These are phyloP conservation scores for Musa balbisiana DNA, from an alignment of 202 grass and related monocot species.

Conservation along the genomic window DNA sequence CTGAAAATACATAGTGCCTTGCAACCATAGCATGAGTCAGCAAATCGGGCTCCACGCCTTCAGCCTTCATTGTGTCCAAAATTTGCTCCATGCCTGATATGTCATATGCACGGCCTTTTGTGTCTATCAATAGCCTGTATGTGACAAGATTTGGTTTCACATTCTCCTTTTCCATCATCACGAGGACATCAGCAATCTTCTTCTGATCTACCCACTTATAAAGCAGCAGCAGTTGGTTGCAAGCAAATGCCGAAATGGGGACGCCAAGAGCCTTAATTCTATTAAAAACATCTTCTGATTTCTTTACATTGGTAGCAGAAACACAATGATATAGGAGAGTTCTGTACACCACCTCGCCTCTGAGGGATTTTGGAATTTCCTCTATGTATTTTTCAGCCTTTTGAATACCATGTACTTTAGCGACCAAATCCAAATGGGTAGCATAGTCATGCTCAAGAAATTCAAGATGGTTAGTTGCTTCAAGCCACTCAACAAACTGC, in stretches of 20 bases:
- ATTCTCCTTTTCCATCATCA: conserved; percentile 74
- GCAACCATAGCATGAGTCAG: conserved; percentile 41
- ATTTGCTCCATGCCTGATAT: conserved; percentile 63
- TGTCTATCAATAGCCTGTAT: conserved; percentile 68
- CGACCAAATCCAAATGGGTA: conserved; percentile 48
- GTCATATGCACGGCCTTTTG: conserved; percentile 48
- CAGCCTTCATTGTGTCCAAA: conserved; percentile 46
- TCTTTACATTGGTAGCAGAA: conserved; percentile 36
- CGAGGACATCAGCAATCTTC: conserved; percentile 77
- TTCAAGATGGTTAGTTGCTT: conserved; percentile 50
- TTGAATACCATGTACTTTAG: conserved; percentile 53
- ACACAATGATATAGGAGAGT: conserved; percentile 69
- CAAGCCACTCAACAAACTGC: conserved; percentile 71
- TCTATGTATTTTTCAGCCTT: conserved; percentile 55
- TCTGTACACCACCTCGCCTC: conserved; percentile 62
- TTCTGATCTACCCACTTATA: conserved; percentile 71
- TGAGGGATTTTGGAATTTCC: conserved; percentile 53
- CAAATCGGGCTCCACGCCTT: conserved; percentile 49
- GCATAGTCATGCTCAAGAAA: conserved; percentile 59
- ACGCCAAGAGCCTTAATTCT: conserved; percentile 66
- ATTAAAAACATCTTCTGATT: conserved; percentile 71
- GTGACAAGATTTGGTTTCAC: conserved; percentile 64
- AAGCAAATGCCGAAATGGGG: conserved; percentile 40
- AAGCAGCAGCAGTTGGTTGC: conserved; percentile 77
- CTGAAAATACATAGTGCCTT: conserved; percentile 54